phyloP scores from a whole-genome alignment of 139 green algal species.

The Astrephomene gubernaculifera region DNA sequence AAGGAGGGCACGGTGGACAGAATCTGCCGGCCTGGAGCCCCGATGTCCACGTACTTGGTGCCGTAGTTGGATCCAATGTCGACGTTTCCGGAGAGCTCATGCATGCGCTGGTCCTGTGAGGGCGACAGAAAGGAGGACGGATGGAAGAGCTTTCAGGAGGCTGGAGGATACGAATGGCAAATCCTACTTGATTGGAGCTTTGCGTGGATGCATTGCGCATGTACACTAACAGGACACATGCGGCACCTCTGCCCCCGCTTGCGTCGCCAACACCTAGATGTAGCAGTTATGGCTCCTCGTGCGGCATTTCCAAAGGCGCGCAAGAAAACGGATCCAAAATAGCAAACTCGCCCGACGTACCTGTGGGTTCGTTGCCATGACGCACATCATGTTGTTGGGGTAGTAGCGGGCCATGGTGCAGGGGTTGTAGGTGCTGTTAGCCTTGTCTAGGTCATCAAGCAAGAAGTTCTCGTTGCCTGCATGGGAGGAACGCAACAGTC shows the following conservation, averaged over 20 bases:
- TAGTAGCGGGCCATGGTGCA: constrained; percentile 21
- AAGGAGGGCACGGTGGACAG: neutral
- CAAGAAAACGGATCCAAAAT: neutral
- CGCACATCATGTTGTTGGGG: constrained; percentile 12
- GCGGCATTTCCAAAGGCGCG: neutral
- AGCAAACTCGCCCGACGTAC: neutral
- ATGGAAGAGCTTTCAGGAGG: no score
- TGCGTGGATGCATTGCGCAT: neutral
- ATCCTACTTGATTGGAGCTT: no score
- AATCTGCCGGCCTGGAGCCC: neutral
- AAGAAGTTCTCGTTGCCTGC: constrained; percentile 22
- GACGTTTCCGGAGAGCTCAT: neutral
- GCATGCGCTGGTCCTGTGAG: neutral
- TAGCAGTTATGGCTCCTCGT: neutral
- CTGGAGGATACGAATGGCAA: no score
- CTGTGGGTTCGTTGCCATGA: neutral
- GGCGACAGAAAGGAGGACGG: neutral
- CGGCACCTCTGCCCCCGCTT: neutral
- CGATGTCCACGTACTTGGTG: constrained; percentile 2
- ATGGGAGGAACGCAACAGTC: neutral
- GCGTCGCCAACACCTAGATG: neutral
- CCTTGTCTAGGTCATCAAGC: neutral
- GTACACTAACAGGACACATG: neutral
- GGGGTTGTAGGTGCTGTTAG: neutral
- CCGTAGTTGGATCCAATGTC: constrained; percentile 16